Evolutionary conservation across 2,329 filamentous ascomycete genomes (phyloP).

Genomic region (Coniochaeta hoffmannii): DNA sequence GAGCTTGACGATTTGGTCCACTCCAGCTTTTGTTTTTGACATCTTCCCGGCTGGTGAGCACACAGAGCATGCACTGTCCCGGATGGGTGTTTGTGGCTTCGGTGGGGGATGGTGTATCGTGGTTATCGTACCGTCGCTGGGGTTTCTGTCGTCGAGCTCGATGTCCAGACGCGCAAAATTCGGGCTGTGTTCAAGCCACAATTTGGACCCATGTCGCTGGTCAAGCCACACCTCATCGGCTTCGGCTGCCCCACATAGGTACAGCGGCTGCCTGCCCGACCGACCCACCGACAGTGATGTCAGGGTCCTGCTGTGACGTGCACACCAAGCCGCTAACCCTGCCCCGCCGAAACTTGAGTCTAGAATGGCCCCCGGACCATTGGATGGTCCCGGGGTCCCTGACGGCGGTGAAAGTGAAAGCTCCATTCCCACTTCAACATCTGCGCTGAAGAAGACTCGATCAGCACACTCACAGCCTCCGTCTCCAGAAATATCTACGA

Average conservation of each 20-base stretch:
- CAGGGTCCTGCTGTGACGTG: slow-evolving; percentile 1
- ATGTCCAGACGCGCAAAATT: not conserved
- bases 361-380: too few species aligned
- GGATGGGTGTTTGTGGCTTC: not conserved
- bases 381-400: not conserved
- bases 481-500: not conserved
- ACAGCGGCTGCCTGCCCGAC: not conserved
- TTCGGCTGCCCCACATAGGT: not conserved
- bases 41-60: slow-evolving; percentile 25
- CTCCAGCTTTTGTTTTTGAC: slow-evolving; percentile 41
- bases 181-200: not conserved
- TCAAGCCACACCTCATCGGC: not conserved
- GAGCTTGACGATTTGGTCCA: slow-evolving; percentile 84
- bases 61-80: not conserved
- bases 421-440: not conserved
- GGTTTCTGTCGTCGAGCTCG: not conserved
- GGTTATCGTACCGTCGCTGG: not conserved
- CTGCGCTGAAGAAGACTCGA: not conserved
- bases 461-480: not conserved
- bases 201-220: not conserved
- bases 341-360: not conserved
- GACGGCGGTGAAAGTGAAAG: slow-evolving; percentile 3
- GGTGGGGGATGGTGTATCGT: not conserved
- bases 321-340: not conserved
- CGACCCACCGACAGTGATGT: not conserved